These are phyloP conservation scores for Corchorus capsularis DNA, from an alignment of 345 rosid species.

Conservation along the genomic window DNA sequence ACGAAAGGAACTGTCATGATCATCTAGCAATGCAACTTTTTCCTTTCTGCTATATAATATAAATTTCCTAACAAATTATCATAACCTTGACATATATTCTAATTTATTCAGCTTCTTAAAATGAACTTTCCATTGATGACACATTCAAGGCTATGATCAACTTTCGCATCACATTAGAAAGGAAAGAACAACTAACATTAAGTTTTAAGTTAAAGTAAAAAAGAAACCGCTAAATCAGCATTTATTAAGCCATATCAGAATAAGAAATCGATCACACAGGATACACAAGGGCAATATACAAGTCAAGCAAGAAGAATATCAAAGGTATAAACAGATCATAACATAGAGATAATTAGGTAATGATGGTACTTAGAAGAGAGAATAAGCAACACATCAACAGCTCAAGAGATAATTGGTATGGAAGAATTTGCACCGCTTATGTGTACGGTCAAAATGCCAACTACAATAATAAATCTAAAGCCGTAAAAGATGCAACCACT, in stretches of 20 bases:
- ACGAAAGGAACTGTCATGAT: constrained; percentile 9
- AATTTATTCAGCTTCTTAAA: not conserved
- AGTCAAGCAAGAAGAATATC: not conserved
- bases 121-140: not conserved
- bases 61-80: not conserved
- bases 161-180: not conserved
- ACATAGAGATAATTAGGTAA: not conserved
- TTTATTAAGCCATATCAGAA: not conserved
- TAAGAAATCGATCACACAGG: not conserved
- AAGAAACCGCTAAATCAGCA: not conserved
- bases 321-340: not conserved
- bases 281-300: not conserved
- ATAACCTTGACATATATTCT: constrained; percentile 7
- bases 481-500: too few species aligned
- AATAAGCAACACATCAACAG: not conserved
- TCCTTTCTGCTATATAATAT: not conserved
- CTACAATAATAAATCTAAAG: too few species aligned
- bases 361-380: not conserved
- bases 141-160: not conserved
- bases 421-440: too few species aligned
- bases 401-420: not conserved
- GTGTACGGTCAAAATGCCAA: too few species aligned
- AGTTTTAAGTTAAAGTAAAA: not conserved
- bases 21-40: not conserved
- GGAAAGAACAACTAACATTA: not conserved